These are phyloP conservation scores for Cerioporus squamosus DNA, from an alignment of 1,284 basidiomycete genomes.

Conservation along the genomic window DNA sequence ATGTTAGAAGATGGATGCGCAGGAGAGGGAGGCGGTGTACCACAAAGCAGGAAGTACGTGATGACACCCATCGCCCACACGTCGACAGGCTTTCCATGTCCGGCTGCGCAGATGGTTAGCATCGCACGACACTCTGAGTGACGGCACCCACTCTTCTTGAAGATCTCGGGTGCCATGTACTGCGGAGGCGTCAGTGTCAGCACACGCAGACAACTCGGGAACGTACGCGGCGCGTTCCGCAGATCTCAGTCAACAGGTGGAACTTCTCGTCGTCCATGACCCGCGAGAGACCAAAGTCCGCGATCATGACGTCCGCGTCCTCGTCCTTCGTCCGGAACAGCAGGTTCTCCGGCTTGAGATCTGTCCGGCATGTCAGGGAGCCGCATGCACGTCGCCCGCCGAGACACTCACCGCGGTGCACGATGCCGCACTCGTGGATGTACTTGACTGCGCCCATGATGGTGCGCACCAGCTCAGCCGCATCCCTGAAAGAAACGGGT, in stretches of 20 bases:
- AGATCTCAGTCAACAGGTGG: slow-evolving; percentile 90
- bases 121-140: background rate
- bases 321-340: slow-evolving; percentile 91
- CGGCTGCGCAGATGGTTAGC: slow-evolving; percentile 51
- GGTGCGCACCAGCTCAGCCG: slow-evolving; percentile 86
- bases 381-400: background rate
- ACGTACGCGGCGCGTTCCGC: slow-evolving; percentile 84
- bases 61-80: slow-evolving; percentile 98
- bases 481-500: slow-evolving; percentile 62
- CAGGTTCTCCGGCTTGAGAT: slow-evolving; percentile 97
- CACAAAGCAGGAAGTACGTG: slow-evolving; percentile 93
- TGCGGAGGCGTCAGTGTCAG: slow-evolving; percentile 30
- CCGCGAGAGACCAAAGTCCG: slow-evolving; percentile 93
- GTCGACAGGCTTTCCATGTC: slow-evolving; percentile 96
- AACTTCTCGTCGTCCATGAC: slow-evolving; percentile 93
- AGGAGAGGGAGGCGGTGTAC: slow-evolving; percentile 18
- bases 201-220: background rate
- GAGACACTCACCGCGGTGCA: slow-evolving; percentile 79
- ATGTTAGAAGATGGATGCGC: background rate
- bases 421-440: slow-evolving; percentile 91
- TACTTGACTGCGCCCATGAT: slow-evolving; percentile 90
- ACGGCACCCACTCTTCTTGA: slow-evolving; percentile 84
- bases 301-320: slow-evolving; percentile 94
- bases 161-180: slow-evolving; percentile 99
- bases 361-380: slow-evolving; percentile 41